Base-by-base conservation (phyloP, 2,329 filamentous ascomycete species). In the Trichoderma brevicompactum region DNA sequence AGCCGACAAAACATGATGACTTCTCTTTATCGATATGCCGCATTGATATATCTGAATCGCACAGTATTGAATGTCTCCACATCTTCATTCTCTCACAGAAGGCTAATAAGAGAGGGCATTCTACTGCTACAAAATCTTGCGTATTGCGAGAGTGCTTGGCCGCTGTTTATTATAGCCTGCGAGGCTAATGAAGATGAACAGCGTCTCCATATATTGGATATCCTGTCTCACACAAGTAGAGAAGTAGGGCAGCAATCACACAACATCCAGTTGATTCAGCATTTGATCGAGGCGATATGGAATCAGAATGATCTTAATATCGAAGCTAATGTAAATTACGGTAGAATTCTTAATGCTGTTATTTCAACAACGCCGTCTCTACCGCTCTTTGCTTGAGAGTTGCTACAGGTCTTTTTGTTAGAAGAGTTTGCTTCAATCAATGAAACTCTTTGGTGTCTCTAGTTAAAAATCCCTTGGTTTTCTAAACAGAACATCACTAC, bases 291-390 rank as follows among this genome's bases (percentile, higher is more conserved):
- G 23, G 60, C 65, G 2, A 17, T 64, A 23, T 66, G 65, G 65
- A 66, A 64, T 32, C 65, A 66, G n/a, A 64, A 66, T 15, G 65
- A 66, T 58, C 65, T 66, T 10, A 40, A 55, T 19, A 40, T 63
- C 28, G 65, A 64, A 6, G 58, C 34, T 43, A 6, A 56, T 44
- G 60, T 66, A 13, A 43, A 19, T 38, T 66, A 66, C 34, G 10
- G 34, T n/a, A 55, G n/a, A 28, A 66, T 53, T n/a, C 36, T 66
- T 5, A 19, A 58, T 40, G 65, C 65, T 43, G 60, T 66, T 15
- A 28, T 66, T 36, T 66, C 65, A 23, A 41, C 50, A 19, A 60
- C 65, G 44, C 50, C 65, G 3, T 41, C 32, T 4, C 19, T 66
- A 9, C 65, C 65, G 12, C 52, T 56, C 12, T 64, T 66, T 17